Conservation (phyloP, 805 yeast genomes). For the Kluyveromyces nonfermentans region DNA sequence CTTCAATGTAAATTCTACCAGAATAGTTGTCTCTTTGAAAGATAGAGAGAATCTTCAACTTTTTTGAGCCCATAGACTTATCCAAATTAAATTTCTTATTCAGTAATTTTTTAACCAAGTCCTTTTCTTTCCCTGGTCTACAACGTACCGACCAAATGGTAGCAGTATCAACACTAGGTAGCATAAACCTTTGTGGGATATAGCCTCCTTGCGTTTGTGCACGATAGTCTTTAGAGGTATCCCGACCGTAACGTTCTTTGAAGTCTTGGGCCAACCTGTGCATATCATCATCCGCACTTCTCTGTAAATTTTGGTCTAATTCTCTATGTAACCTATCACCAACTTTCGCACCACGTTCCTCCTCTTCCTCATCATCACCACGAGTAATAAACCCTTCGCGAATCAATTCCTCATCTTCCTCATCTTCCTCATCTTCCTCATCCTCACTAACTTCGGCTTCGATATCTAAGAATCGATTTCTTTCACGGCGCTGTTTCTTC, state of each 20-base stretch:
- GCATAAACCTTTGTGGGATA: conserved; percentile 84
- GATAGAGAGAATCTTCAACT: conserved; percentile 79
- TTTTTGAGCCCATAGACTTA: conserved; percentile 50
- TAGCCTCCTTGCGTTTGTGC: conserved; percentile 67
- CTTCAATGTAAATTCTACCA: conserved; percentile 91
- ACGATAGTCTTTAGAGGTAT: conserved; percentile 68
- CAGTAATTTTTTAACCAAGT: conserved; percentile 71
- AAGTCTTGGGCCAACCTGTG: conserved; percentile 86
- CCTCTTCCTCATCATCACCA: conserved; percentile 47
- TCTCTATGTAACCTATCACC: conserved; percentile 86
- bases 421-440: conserved; percentile 87
- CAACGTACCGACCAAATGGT: conserved; percentile 93
- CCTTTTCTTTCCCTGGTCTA: conserved; percentile 88
- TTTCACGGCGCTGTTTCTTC: conserved; percentile 38
- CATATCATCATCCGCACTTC: conserved; percentile 88
- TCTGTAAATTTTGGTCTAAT: conserved; percentile 78
- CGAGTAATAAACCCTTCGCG: conserved; percentile 70
- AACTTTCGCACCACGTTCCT: conserved; percentile 39
- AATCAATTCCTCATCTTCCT: conserved; percentile 80
- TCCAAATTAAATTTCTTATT: conserved; percentile 76
- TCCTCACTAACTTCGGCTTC: conserved; percentile 99
- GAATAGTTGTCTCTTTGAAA: conserved; percentile 90
- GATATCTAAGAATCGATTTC: conserved; percentile 91
- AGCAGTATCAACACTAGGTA: conserved; percentile 96
- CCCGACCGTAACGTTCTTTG: conserved; percentile 85